phyloP scores from a whole-genome alignment of 1,284 basidiomycete species.

The Rhodofomes roseus region DNA sequence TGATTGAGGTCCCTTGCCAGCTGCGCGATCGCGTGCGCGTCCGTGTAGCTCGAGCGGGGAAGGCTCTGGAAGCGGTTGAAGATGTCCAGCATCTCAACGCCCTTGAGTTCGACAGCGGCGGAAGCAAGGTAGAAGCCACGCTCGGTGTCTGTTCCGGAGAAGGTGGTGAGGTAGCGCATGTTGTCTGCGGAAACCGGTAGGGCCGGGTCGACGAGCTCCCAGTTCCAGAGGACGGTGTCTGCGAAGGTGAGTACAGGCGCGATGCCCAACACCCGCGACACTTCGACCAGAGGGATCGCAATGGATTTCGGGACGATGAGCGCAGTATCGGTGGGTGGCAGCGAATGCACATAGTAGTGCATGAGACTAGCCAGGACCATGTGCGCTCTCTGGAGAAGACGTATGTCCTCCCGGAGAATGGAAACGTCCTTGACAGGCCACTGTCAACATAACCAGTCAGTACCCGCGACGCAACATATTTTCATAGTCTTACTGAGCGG shows the following conservation, averaged over 20 bases:
- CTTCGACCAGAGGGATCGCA: conserved; percentile 74
- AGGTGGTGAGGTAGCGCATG: conserved; percentile 66
- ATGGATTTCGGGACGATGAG: conserved; percentile 72
- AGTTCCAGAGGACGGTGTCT: conserved; percentile 96
- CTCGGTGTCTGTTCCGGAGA: conserved; percentile 87
- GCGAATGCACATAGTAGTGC: conserved; percentile 88
- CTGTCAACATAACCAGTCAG: conserved; percentile 31
- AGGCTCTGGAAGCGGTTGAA: conserved; percentile 81
- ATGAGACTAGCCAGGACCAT: conserved; percentile 86
- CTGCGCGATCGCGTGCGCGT: conserved; percentile 43
- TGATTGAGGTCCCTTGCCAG: conserved; percentile 72
- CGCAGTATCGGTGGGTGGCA: conserved; percentile 42
- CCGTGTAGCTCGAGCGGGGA: conserved; percentile 57
- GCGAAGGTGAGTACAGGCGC: conserved; percentile 95
- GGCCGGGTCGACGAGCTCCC: conserved; percentile 57
- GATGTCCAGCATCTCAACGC: conserved; percentile 82
- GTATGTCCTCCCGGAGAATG: conserved; percentile 48
- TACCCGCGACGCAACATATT: neutral
- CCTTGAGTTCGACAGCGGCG: conserved; percentile 82
- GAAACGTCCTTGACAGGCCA: conserved; percentile 66
- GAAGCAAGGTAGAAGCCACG: conserved; percentile 86
- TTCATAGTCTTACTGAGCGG: conserved; percentile 48
- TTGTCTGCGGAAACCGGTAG: conserved; percentile 56
- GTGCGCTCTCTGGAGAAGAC: conserved; percentile 79
- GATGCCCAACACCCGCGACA: conserved; percentile 77